These are phyloP conservation scores for Globisporangium middletonii DNA, from an alignment of 352 stramenopile genomes.

Conservation along the genomic window DNA sequence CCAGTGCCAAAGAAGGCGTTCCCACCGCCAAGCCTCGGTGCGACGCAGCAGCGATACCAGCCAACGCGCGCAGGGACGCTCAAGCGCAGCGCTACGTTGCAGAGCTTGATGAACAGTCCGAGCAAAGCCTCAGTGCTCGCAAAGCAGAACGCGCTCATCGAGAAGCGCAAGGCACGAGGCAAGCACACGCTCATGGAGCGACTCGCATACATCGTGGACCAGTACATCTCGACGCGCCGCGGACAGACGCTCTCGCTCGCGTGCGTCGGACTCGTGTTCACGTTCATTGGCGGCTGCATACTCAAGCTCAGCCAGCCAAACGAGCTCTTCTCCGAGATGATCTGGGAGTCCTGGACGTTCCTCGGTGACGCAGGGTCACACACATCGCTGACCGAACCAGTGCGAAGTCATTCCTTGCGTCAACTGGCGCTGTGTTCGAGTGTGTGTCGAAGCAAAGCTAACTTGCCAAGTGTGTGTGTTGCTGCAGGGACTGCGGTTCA, in stretches of 20 bases:
- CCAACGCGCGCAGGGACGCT: neutral
- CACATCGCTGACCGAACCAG: slow-evolving; percentile 24
- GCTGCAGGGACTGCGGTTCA: slow-evolving; percentile 36
- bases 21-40: neutral
- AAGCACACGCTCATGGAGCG: slow-evolving; percentile 36
- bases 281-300: slow-evolving; percentile 32
- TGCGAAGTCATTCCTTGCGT: slow-evolving; percentile 10
- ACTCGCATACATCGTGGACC: slow-evolving; percentile 45
- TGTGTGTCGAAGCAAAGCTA: neutral
- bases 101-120: neutral
- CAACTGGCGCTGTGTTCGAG: neutral
- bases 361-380: slow-evolving; percentile 48
- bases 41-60: slow-evolving; percentile 1
- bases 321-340: slow-evolving; percentile 27
- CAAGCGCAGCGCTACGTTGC: slow-evolving; percentile 1
- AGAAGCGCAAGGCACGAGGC: slow-evolving; percentile 6
- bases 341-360: slow-evolving; percentile 66
- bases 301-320: slow-evolving; percentile 29
- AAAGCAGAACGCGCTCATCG: slow-evolving; percentile 16
- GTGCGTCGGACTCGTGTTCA: slow-evolving; percentile 35
- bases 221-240: slow-evolving; percentile 54
- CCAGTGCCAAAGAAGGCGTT: slow-evolving; percentile 8
- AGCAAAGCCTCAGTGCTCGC: slow-evolving; percentile 4
- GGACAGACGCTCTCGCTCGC: slow-evolving; percentile 49
- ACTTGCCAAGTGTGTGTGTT: neutral